phyloP scores from a whole-genome alignment of 1,139 yeast species.

The Pichia terricola region DNA sequence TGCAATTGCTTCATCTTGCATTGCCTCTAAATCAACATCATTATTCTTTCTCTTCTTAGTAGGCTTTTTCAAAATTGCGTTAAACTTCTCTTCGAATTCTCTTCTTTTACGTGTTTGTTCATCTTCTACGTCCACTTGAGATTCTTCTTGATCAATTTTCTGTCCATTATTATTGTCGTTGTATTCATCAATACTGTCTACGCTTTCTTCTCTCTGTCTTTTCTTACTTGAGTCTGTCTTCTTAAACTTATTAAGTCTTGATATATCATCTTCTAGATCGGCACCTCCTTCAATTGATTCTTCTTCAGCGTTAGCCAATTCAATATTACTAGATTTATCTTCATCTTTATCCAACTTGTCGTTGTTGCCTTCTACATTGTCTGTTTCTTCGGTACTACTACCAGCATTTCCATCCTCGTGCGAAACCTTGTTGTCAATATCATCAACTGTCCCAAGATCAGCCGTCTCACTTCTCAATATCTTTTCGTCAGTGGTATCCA shows the following conservation, averaged over 20 bases:
- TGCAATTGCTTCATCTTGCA: slow-evolving; percentile 87
- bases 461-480: too few species aligned
- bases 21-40: slow-evolving; percentile 87
- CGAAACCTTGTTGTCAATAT: too few species aligned
- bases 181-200: background rate
- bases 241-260: slow-evolving; percentile 30
- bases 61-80: slow-evolving; percentile 60
- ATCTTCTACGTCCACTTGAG: slow-evolving; percentile 22
- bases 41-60: slow-evolving; percentile 51
- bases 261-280: slow-evolving; percentile 29
- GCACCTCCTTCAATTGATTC: background rate
- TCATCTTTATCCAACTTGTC: slow-evolving; percentile 3
- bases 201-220: slow-evolving; percentile 4
- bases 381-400: background rate
- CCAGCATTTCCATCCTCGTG: background rate
- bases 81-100: slow-evolving; percentile 69
- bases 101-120: slow-evolving; percentile 57
- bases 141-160: slow-evolving; percentile 8
- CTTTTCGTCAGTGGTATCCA: too few species aligned
- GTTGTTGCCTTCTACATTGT: slow-evolving; percentile 1
- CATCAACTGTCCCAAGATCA: too few species aligned
- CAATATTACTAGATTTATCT: background rate
- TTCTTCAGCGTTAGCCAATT: too few species aligned
- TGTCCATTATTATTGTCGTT: slow-evolving; percentile 4
- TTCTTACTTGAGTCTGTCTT: slow-evolving; percentile 5